These are phyloP conservation scores for Trematosphaeria pertusa DNA, from an alignment of 2,329 filamentous ascomycete genomes.

Conservation along the genomic window DNA sequence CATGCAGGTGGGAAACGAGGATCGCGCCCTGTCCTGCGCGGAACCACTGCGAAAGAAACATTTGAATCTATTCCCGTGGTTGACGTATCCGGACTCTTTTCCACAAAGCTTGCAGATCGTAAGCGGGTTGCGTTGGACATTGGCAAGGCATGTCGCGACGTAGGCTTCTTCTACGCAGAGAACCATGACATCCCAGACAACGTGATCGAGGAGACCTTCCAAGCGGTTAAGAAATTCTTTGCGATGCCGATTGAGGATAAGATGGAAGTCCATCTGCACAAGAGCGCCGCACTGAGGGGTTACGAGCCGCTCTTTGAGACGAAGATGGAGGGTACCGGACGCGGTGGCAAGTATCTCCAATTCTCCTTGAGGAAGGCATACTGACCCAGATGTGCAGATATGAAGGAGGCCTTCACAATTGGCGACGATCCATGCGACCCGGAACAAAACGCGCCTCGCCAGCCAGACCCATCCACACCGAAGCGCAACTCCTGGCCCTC, in stretches of 20 bases:
- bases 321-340: conserved; percentile 37
- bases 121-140: conserved; percentile 50
- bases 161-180: conserved; percentile 56
- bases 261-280: conserved; percentile 47
- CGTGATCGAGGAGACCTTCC: conserved; percentile 26
- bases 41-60: conserved; percentile 10
- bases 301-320: conserved; percentile 48
- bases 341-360: conserved; percentile 28
- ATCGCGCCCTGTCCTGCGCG: conserved; percentile 12
- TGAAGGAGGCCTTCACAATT: conserved; percentile 47
- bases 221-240: conserved; percentile 39
- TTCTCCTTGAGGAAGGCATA: background rate
- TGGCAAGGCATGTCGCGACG: conserved; percentile 49
- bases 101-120: conserved; percentile 42
- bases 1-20: conserved; percentile 12
- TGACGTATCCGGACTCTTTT: conserved; percentile 53
- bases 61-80: conserved; percentile 43
- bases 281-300: conserved; percentile 45
- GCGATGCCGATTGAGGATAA: conserved; percentile 39
- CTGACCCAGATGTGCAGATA: conserved; percentile 22
- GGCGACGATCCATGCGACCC: conserved; percentile 48
- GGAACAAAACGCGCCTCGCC: conserved; percentile 42
- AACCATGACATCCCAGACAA: conserved; percentile 35
- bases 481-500: conserved; percentile 47
- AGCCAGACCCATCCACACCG: background rate